Evolutionary conservation across 441 rosid genomes (phyloP), one percentile per base, ranked within the genome.

Genomic region (Iberis amara): DNA sequence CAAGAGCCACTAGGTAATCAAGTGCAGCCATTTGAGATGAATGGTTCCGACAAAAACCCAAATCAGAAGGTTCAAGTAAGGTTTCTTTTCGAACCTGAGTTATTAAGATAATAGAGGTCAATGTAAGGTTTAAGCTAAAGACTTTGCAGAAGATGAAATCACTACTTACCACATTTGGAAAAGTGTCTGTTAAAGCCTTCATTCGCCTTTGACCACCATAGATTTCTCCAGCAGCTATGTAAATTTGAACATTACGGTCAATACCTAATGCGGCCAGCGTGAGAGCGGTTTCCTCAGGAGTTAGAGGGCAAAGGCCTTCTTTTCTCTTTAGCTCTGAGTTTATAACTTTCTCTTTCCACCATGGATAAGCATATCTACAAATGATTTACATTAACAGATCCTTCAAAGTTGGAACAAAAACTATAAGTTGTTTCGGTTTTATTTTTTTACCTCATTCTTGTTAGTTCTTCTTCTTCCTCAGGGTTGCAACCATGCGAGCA

Each of bases 21-120:
- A 83, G 65, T 10, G 91, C 85, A 12, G 92, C 92, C 92, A 83
- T 83, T 71, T 83, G 88, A 6, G 92, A 83, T 1, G 92, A 83
- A 64, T 83, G 88, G 52, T 81, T 81, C 55, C 76, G 83, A 40
- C 83, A 83, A 57, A 75, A 74, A 52, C 68, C 70, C 27, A 79
- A 69, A 64, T 83, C 88, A 12, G 82, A 70, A 7, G 73, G 40
- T 39, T 61, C 69, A 8, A 81, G 72, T 41, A 83, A 52, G 32
- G 83, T 75, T 67, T 83, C 87, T 67, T 83, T 83, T 43, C 83
- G 70, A 11, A 79, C 85, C 91, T 83, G 80, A 40, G 59, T 59
- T 59, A 41, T 26, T 28, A 47, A 41, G 42, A 43, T 6, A 31
- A 60, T 43, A 45, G 36, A 61, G 18, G 18, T 45, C 14, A 40